Percentiles rank a stretch among this genome's conserved stretches.
Evolutionary conservation across 371 early-diverging fungal species (phyloP).

Genomic region (Rhizopus delemar): DNA sequence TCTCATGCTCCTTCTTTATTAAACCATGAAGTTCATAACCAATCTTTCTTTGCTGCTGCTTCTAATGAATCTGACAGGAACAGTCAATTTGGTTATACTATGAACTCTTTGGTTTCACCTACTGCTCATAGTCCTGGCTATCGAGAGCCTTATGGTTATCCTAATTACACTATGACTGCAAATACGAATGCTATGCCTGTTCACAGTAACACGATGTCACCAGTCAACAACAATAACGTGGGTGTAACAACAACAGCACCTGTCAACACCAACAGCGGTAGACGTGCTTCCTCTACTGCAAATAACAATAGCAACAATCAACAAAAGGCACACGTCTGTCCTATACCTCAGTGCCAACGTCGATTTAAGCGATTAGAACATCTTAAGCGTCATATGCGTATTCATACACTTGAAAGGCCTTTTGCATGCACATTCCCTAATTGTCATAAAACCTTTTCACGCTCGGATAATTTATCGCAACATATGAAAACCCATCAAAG

Average conservation of each 20-base stretch:
- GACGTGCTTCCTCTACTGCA: slow-evolving; percentile 5
- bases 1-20: slow-evolving; percentile 21
- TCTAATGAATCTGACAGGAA: background rate
- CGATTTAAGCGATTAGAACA: slow-evolving; percentile 85
- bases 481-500: slow-evolving; percentile 64
- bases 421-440: slow-evolving; percentile 68
- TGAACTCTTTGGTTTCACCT: slow-evolving; percentile 5
- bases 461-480: slow-evolving; percentile 74
- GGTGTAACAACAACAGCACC: no score
- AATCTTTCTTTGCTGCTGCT: slow-evolving; percentile 10
- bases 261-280: background rate
- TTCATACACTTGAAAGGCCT: slow-evolving; percentile 80
- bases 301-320: slow-evolving; percentile 4
- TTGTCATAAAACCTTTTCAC: slow-evolving; percentile 79
- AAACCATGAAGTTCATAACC: slow-evolving; percentile 20
- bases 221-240: background rate
- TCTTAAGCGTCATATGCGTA: slow-evolving; percentile 86
- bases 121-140: background rate
- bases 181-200: slow-evolving; percentile 9
- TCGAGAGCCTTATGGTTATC: slow-evolving; percentile 2
- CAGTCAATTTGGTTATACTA: slow-evolving; percentile 4
- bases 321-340: slow-evolving; percentile 52
- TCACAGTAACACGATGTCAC: no score
- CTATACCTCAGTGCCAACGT: slow-evolving; percentile 55
- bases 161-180: slow-evolving; percentile 2